Base-by-base conservation (phyloP, 192 early-diverging fungal species). In the Geosiphon pyriformis region DNA sequence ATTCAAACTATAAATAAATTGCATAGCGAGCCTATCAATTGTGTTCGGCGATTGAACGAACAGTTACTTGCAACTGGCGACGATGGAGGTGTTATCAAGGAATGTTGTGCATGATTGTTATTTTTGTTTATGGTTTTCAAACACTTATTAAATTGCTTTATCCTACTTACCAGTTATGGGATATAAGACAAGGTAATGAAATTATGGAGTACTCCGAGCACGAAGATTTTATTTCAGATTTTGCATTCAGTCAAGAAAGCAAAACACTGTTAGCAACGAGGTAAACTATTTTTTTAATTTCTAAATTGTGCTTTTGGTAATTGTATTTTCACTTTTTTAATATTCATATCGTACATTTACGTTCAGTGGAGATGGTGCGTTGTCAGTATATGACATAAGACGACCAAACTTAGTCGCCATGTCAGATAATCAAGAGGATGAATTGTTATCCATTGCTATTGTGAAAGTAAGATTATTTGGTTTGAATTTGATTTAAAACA, bases 381-480 rank as follows among this genome's bases (percentile, higher is more conserved):
- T 99, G 68, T 90, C 92, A 20, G 84, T 93, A 2, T 94, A 89
- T 70, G 95, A 99, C 72, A 83, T 94, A 47, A 88, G 94, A 53
- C 95, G 95, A 74, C 76, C 83, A 12, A 87, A 91, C 54, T 88
- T 92, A 15, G 76, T 91, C 27, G 90, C 86, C 32, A 87, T 92
- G 68, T 97, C 93, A 4, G 97, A 89, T 29, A 90, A 94, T 69
- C 92, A 93, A 80, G 97, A 98, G 34, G 94, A 96, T 73, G 97
- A 98, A 70, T 81, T 98, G 37, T 72, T 99, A 49, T 96, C 90
- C 25, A 80, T 98, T 20, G 70, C 71, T 2, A 72, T 92, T 52
- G 83, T 94, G 10, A 84, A 86, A 65, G 86, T 87, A 65, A 63
- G 49, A 47, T 22, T 23, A 26, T 48, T 18, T 12, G 35, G 1